A percentile compares a stretch with the other conserved stretches of the same genome.
Conservation (phyloP, 129 eudicot species). For the Helianthus tuberosus region DNA sequence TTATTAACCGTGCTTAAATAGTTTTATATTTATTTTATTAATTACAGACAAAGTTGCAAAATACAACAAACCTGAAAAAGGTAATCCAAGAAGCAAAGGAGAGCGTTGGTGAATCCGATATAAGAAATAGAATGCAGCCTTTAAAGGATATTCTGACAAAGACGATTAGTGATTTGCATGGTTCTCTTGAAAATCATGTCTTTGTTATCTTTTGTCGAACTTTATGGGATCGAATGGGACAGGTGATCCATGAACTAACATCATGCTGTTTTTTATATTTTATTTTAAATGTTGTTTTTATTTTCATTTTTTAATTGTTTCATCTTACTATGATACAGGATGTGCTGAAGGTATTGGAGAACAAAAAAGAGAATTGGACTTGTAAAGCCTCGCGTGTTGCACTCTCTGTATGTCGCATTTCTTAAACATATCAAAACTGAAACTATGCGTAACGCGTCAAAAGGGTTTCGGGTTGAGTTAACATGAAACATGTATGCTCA, state of each 20-base stretch:
- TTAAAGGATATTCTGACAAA: slow-evolving; percentile 56
- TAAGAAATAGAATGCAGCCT: slow-evolving; percentile 62
- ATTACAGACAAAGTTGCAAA: slow-evolving; percentile 65
- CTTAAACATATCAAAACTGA: background rate
- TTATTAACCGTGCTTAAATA: background rate
- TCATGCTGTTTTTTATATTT: background rate
- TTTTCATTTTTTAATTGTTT: background rate
- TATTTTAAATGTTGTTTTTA: too few species aligned
- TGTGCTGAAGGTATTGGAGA: slow-evolving; percentile 55
- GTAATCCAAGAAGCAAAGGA: slow-evolving; percentile 80
- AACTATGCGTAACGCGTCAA: background rate
- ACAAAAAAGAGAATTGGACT: slow-evolving; percentile 58
- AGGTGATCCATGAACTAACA: slow-evolving; percentile 37
- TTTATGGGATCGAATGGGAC: slow-evolving; percentile 61
- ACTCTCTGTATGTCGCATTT: slow-evolving; percentile 54
- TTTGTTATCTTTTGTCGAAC: background rate
- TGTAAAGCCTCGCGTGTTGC: slow-evolving; percentile 76
- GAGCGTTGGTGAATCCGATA: slow-evolving; percentile 52
- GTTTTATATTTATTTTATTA: background rate
- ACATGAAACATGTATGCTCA: background rate
- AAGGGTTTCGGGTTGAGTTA: slow-evolving; percentile 4
- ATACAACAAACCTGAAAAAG: slow-evolving; percentile 63
- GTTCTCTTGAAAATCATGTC: background rate
- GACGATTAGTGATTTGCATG: slow-evolving; percentile 1
- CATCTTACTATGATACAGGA: slow-evolving; percentile 44